Percentiles rank a stretch among this genome's conserved stretches.
Evolutionary conservation across 495 filamentous ascomycete genomes (phyloP).

Genomic region (Talaromyces liani): DNA sequence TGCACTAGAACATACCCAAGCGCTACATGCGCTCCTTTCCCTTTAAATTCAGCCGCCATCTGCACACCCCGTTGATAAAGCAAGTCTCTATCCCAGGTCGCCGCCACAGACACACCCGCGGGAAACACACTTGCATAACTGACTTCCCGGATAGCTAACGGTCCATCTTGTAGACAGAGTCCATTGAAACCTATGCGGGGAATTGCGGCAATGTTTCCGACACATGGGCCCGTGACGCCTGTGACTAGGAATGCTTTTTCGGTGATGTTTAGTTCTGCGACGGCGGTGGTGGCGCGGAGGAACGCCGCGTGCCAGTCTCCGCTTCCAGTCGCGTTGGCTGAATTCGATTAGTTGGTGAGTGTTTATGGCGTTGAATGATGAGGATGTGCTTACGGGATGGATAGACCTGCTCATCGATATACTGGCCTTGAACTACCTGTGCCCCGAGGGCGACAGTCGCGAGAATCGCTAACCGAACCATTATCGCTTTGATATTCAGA

Average conservation of each 20-base stretch:
- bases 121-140: slow-evolving; percentile 55
- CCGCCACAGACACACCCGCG: slow-evolving; percentile 54
- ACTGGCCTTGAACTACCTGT: background rate
- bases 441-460: background rate
- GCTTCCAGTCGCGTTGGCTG: slow-evolving; percentile 22
- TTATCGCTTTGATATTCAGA: background rate
- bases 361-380: background rate
- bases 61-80: slow-evolving; percentile 21
- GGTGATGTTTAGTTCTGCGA: slow-evolving; percentile 65
- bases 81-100: slow-evolving; percentile 50
- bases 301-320: slow-evolving; percentile 71
- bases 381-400: background rate
- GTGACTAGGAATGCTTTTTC: slow-evolving; percentile 88
- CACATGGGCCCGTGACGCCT: slow-evolving; percentile 52
- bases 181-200: slow-evolving; percentile 58
- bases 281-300: slow-evolving; percentile 61
- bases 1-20: slow-evolving; percentile 31
- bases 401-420: background rate
- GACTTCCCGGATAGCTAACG: slow-evolving; percentile 47
- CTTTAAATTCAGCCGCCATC: slow-evolving; percentile 38
- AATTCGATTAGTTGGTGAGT: background rate
- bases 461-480: background rate
- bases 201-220: slow-evolving; percentile 55
- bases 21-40: slow-evolving; percentile 39
- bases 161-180: slow-evolving; percentile 53